Evolutionary conservation across 1,284 basidiomycete species (phyloP).

Genomic region (Dichomitus squalens): DNA sequence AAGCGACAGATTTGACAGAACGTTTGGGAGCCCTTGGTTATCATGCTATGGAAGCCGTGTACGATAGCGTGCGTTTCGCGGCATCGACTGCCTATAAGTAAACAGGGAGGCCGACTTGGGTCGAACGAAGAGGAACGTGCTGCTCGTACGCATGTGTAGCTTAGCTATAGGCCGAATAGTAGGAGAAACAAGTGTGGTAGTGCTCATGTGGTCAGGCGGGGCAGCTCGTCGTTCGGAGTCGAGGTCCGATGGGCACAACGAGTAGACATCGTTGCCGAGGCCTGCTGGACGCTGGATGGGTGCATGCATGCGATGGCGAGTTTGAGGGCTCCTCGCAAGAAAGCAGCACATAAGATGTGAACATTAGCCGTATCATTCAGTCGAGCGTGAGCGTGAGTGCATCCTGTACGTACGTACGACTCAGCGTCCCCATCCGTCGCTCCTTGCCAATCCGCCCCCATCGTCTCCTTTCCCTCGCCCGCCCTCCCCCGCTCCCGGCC

Average conservation of each 20-base stretch:
- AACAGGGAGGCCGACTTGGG: background rate
- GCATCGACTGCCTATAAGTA: background rate
- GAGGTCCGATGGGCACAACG: background rate
- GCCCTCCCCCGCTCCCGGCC: background rate
- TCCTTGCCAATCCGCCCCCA: background rate
- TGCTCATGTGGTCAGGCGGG: too few relatives aligned
- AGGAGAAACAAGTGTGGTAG: too few relatives aligned
- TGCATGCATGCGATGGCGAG: background rate
- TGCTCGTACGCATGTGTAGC: background rate
- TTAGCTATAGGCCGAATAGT: too few relatives aligned
- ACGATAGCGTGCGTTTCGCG: background rate
- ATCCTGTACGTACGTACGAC: too few relatives aligned
- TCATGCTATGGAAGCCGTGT: slow-evolving; percentile 1
- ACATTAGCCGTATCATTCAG: too few relatives aligned
- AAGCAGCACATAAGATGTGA: too few relatives aligned
- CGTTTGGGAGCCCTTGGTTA: background rate
- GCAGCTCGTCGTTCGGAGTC: too few relatives aligned
- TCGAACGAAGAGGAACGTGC: background rate
- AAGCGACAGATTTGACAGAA: background rate
- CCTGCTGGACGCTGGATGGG: background rate
- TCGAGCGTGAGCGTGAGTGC: background rate
- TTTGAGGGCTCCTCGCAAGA: too few relatives aligned
- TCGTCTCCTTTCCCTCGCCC: background rate
- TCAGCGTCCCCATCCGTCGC: background rate
- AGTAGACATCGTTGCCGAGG: background rate